Evolutionary conservation across 345 rosid genomes (phyloP), one percentile per base, ranked within the genome.

Genomic region (Heritiera fomes): DNA sequence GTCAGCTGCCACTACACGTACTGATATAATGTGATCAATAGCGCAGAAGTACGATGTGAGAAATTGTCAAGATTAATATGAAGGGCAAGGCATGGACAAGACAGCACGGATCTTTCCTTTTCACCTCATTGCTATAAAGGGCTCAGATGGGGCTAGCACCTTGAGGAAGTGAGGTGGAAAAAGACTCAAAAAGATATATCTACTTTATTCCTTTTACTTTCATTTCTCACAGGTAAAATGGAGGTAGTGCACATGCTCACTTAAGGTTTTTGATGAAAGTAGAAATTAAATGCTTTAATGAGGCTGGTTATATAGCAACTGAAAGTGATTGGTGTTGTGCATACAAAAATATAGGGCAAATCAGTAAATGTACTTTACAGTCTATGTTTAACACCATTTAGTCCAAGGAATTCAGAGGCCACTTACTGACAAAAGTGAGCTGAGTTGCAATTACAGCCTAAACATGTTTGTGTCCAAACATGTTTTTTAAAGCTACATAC

Each of bases 201-300:
- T 43, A 43, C 41, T 41, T 66, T 66, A 69, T 69, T 69, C 55
- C 55, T 46, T n/a, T 20, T 69, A 46, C 50, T 46, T 46, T 69
- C n/a, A 12, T 69, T 38, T 43, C 53, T 46, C 40, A 69, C 38
- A 12, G 12, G 55, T 69, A 34, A 60, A n/a, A 9, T 50, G 17
- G 17, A 47, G 52, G 52, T 50, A 4, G 18, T 50, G 11, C 61
- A 56, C 28, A 2, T n/a, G 8, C 68, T 34, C 20, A 6, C 3
- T 34, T 63, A 63, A 34, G 45, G 45, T 32, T 63, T 56, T 63
- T 63, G 7, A 34, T 63, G 20, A 2, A 17, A 34, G 68, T 46
- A 46, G 34, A 69, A 69, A 45, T 0, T 49, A n/a, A 70, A 70
- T 70, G 58, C 56, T 47, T 70, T 47, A 23, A 47, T 47, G 34